phyloP scores from a whole-genome alignment of 345 rosid genomes.

The Alliaria petiolata region DNA sequence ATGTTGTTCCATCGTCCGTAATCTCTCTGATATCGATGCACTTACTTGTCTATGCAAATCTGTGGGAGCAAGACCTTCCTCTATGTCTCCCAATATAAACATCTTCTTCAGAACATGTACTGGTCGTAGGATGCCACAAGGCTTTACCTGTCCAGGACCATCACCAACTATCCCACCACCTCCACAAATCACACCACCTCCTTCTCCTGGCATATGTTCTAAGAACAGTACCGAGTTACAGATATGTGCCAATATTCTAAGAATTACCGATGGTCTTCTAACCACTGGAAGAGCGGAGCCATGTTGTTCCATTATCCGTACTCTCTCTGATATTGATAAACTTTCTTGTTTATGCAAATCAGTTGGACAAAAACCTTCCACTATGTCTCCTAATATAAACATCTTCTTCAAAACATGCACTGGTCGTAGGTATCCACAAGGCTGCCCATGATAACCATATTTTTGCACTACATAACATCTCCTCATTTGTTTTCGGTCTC shows the following conservation, averaged over 20 bases:
- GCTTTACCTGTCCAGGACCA: background rate
- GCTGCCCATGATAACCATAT: background rate
- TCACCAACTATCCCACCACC: background rate
- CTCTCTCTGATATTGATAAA: background rate
- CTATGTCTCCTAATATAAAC: background rate
- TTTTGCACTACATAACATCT: background rate
- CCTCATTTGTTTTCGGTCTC: no score
- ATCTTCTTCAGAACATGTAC: background rate
- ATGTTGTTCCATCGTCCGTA: slow-evolving; percentile 2
- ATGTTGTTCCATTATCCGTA: slow-evolving; percentile 1
- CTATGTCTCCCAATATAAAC: background rate
- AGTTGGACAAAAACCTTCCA: background rate
- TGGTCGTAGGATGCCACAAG: slow-evolving; percentile 6
- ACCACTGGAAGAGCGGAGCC: background rate
- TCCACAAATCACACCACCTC: background rate
- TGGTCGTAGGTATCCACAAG: background rate
- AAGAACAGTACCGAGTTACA: background rate
- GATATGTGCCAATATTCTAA: background rate
- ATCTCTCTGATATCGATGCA: background rate
- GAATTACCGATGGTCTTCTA: background rate
- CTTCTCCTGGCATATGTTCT: background rate
- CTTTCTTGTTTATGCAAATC: slow-evolving; percentile 2
- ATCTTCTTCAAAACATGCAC: background rate
- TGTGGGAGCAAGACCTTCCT: background rate
- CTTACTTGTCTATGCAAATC: slow-evolving; percentile 2